Evolutionary conservation across 257 asterid genomes (phyloP).

Genomic region (Datura wrightii): DNA sequence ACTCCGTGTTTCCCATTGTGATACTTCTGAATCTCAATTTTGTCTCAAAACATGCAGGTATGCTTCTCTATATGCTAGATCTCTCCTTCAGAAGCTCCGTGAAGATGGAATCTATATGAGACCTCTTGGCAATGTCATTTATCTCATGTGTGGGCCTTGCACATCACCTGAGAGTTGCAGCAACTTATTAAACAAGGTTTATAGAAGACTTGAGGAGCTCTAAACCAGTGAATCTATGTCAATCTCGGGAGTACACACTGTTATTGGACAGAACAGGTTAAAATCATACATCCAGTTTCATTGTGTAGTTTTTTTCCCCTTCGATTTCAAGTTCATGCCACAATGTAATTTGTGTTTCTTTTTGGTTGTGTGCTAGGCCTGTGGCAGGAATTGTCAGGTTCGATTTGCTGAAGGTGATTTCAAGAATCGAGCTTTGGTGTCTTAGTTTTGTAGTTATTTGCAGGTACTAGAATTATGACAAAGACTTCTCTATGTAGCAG

Average conservation of each 20-base stretch:
- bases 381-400: neutral
- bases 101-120: slow-evolving; percentile 91
- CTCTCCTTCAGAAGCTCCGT: slow-evolving; percentile 67
- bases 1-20: neutral
- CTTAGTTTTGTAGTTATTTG: neutral
- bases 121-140: slow-evolving; percentile 88
- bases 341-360: neutral
- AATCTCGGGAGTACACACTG: neutral
- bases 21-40: neutral
- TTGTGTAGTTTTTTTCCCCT: neutral
- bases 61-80: slow-evolving; percentile 75
- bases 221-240: neutral
- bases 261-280: neutral
- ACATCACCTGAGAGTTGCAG: slow-evolving; percentile 65
- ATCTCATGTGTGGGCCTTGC: slow-evolving; percentile 92
- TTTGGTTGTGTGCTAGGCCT: neutral
- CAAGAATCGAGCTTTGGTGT: neutral
- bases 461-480: neutral
- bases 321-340: neutral
- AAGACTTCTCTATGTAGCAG: neutral
- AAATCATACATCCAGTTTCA: neutral
- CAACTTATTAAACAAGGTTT: slow-evolving; percentile 58
- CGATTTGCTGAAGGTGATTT: neutral
- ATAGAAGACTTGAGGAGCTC: slow-evolving; percentile 64
- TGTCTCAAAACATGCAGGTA: slow-evolving; percentile 57